Conservation (phyloP, 2,329 filamentous ascomycete genomes). For the Aaosphaeria arxii region DNA sequence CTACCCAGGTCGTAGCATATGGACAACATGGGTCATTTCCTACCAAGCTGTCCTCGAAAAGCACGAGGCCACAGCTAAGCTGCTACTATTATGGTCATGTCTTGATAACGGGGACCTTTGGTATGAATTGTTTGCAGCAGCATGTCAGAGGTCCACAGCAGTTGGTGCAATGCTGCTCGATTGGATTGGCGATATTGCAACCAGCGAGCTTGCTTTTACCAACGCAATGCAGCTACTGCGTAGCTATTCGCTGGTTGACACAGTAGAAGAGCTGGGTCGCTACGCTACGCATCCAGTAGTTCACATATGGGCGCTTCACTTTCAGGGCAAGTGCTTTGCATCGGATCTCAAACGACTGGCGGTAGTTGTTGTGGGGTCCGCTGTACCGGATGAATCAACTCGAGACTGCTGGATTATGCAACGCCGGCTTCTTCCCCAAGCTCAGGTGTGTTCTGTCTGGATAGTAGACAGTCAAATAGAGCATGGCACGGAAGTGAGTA, state of each 20-base stretch:
- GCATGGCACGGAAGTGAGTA: conserved; percentile 5
- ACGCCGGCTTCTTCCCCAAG: conserved; percentile 8
- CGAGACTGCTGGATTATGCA: conserved; percentile 3
- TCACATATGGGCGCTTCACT: background rate
- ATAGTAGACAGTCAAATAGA: conserved; percentile 5
- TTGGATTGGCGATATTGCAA: conserved; percentile 13
- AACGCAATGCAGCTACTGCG: conserved; percentile 9
- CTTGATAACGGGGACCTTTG: conserved; percentile 46
- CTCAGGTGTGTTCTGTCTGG: conserved; percentile 1
- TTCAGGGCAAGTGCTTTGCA: conserved; percentile 1
- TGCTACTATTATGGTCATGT: conserved; percentile 41
- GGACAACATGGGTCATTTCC: conserved; percentile 40
- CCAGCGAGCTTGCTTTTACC: conserved; percentile 11
- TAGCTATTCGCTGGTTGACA: conserved; percentile 10
- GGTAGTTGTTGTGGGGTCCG: conserved; percentile 5
- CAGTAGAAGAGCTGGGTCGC: conserved; percentile 1
- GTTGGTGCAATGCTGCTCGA: conserved; percentile 6
- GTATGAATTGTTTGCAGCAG: conserved; percentile 23
- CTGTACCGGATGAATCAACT: background rate
- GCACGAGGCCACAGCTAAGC: conserved; percentile 25
- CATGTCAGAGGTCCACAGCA: conserved; percentile 4
- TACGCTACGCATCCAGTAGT: conserved; percentile 10
- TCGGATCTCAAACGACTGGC: conserved; percentile 4
- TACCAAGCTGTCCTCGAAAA: conserved; percentile 34
- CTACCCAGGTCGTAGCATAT: conserved; percentile 28